Evolutionary conservation across 306 rosid species (phyloP).

Genomic region (Ceratonia siliqua): DNA sequence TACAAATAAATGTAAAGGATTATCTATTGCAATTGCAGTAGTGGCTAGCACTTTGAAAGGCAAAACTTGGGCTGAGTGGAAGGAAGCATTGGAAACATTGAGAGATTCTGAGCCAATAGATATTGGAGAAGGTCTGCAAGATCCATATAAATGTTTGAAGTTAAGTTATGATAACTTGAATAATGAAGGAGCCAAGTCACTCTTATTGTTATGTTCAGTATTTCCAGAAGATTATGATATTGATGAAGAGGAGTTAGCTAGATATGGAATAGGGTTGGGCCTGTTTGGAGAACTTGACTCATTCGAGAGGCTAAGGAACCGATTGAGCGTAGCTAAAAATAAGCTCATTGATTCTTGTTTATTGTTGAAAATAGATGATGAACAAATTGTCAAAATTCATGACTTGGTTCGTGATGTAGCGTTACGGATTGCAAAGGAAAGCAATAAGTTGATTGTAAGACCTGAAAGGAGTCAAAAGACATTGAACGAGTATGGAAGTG

Average conservation of each 20-base stretch:
- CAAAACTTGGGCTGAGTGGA: neutral
- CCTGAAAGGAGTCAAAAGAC: too few relatives aligned
- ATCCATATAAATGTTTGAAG: neutral
- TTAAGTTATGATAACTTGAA: neutral
- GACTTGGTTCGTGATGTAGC: neutral
- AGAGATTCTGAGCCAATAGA: neutral
- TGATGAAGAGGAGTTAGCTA: neutral
- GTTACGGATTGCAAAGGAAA: neutral
- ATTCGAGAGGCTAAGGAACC: neutral
- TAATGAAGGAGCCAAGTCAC: neutral
- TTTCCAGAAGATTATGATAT: constrained; percentile 15
- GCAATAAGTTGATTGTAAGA: neutral
- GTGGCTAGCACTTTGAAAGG: neutral
- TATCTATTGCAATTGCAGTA: neutral
- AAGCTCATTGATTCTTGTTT: neutral
- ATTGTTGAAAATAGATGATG: neutral
- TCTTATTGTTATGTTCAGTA: neutral
- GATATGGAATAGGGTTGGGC: neutral
- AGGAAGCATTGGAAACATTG: neutral
- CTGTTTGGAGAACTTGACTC: neutral
- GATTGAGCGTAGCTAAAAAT: neutral
- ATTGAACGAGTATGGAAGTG: neutral
- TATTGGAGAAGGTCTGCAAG: neutral
- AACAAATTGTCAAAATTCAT: neutral
- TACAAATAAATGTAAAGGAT: neutral